Conservation (phyloP, 129 eudicot genomes). For the Saposhnikovia divaricata region DNA sequence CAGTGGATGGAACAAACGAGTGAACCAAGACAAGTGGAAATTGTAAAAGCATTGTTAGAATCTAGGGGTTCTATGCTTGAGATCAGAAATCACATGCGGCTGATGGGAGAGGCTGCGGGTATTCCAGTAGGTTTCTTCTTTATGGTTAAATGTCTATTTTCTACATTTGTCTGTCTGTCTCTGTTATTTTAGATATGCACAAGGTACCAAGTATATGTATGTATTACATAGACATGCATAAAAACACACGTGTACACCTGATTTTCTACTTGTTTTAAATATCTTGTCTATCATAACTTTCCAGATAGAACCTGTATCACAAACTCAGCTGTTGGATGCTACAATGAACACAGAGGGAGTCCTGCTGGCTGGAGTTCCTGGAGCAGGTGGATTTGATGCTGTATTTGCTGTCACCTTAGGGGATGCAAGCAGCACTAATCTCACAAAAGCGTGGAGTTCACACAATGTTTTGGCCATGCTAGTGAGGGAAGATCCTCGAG, state of each 20-base stretch:
- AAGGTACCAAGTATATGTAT: background rate
- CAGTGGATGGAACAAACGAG: slow-evolving; percentile 70
- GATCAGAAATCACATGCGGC: slow-evolving; percentile 73
- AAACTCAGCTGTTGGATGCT: slow-evolving; percentile 75
- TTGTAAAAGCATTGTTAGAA: slow-evolving; percentile 69
- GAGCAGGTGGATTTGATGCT: slow-evolving; percentile 99
- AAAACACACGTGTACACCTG: background rate
- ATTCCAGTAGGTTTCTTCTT: slow-evolving; percentile 54
- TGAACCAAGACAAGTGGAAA: slow-evolving; percentile 54
- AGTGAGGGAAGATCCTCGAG: slow-evolving; percentile 87
- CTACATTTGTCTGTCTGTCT: background rate
- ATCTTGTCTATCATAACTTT: background rate
- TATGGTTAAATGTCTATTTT: slow-evolving; percentile 5
- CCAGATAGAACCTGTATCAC: slow-evolving; percentile 98
- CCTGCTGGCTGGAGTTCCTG: slow-evolving; percentile 94
- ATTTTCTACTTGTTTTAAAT: slow-evolving; percentile 4
- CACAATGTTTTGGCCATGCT: slow-evolving; percentile 80
- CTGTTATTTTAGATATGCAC: background rate
- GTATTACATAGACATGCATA: background rate
- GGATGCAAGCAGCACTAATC: slow-evolving; percentile 43
- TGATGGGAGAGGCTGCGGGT: slow-evolving; percentile 94
- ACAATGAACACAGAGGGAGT: slow-evolving; percentile 89
- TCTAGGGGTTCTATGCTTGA: slow-evolving; percentile 83
- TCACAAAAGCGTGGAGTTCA: slow-evolving; percentile 65
- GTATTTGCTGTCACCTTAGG: slow-evolving; percentile 81